Evolutionary conservation across 2,329 filamentous ascomycete species (phyloP).

Genomic region (Aureobasidium leucospermi): DNA sequence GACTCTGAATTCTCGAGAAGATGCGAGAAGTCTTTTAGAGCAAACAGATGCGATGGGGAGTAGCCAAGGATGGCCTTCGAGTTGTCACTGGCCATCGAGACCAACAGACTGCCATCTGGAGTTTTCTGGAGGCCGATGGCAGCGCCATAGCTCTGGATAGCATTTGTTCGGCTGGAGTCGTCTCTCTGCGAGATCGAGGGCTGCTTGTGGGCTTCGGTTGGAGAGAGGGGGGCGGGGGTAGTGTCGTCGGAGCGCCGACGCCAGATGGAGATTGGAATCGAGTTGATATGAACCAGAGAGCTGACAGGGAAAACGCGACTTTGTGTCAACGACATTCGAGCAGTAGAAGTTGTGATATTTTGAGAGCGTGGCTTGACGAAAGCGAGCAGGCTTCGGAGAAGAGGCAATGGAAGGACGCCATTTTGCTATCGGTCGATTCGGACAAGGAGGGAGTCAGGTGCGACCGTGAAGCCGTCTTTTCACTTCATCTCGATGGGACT

Average conservation of each 20-base stretch:
- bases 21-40: neutral
- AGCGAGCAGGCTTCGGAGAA: too few species aligned
- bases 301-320: slow-evolving; percentile 1
- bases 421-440: too few species aligned
- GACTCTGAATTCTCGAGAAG: neutral
- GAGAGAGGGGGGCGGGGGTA: too few species aligned
- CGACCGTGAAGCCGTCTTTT: too few species aligned
- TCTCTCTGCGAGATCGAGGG: neutral
- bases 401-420: too few species aligned
- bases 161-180: too few species aligned
- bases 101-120: neutral
- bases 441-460: too few species aligned
- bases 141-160: neutral
- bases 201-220: too few species aligned
- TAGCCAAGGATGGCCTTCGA: neutral
- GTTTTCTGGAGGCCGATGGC: neutral
- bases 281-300: neutral
- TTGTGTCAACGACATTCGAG: neutral
- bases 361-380: too few species aligned
- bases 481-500: too few species aligned
- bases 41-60: neutral
- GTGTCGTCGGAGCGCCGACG: too few species aligned
- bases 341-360: too few species aligned
- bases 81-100: neutral
- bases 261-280: neutral